Evolutionary conservation across 768 basidiomycete genomes (phyloP).

Genomic region (Trametes cubensis): DNA sequence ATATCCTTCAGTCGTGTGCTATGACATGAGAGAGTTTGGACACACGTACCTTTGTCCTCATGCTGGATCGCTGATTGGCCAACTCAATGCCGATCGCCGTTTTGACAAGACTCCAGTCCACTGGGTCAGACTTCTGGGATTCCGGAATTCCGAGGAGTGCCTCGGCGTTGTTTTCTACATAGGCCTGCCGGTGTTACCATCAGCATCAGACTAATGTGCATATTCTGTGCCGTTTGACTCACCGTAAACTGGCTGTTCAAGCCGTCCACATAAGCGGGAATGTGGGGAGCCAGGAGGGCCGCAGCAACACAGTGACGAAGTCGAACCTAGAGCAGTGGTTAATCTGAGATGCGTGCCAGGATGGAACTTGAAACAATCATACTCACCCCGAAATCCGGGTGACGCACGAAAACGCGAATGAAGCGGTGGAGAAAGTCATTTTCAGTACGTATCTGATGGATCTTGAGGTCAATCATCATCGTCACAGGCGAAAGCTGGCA

Average conservation of each 20-base stretch:
- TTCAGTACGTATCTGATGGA: slow-evolving; percentile 4
- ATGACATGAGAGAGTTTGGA: too few species aligned
- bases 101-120: slow-evolving; percentile 16
- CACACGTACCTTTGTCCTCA: not conserved
- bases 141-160: not conserved
- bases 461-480: slow-evolving; percentile 18
- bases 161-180: slow-evolving; percentile 8
- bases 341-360: too few species aligned
- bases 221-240: not conserved
- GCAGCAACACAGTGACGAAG: slow-evolving; percentile 8
- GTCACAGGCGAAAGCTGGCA: not conserved
- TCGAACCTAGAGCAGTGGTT: slow-evolving; percentile 9
- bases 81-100: slow-evolving; percentile 9
- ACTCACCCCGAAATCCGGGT: slow-evolving; percentile 13
- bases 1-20: too few species aligned
- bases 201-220: not conserved
- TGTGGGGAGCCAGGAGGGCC: slow-evolving; percentile 3
- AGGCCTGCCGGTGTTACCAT: not conserved
- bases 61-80: not conserved
- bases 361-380: too few species aligned
- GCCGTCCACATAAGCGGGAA: slow-evolving; percentile 15
- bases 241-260: slow-evolving; percentile 4
- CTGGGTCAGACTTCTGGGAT: slow-evolving; percentile 1
- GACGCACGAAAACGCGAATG: slow-evolving; percentile 8
- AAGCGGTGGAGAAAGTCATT: slow-evolving; percentile 9